A percentile compares a stretch with the other conserved stretches of the same genome.
Evolutionary conservation across 2,329 filamentous ascomycete genomes (phyloP).

Genomic region (Diaporthe sp.): DNA sequence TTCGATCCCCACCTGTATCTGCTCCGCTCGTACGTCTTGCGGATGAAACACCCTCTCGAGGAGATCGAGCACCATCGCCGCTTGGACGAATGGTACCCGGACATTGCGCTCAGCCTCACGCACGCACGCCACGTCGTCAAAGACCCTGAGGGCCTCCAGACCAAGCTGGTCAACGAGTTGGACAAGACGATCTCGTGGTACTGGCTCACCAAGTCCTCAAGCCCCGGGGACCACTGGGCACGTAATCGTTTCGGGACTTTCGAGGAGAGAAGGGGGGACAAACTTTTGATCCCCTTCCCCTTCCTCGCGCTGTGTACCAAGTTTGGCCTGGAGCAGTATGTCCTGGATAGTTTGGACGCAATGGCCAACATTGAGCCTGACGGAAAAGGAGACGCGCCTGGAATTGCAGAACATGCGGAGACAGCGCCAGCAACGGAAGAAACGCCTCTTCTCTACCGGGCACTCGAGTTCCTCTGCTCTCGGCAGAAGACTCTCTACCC

Average conservation of each 20-base stretch:
- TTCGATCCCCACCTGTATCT: constrained; percentile 52
- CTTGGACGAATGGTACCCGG: constrained; percentile 56
- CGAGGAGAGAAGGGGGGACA: constrained; percentile 26
- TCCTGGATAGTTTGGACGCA: constrained; percentile 44
- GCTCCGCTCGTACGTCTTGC: constrained; percentile 52
- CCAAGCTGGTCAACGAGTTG: constrained; percentile 48
- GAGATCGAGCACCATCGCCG: constrained; percentile 54
- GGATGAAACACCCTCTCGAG: constrained; percentile 52
- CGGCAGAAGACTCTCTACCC: constrained; percentile 53
- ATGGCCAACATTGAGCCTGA: not conserved
- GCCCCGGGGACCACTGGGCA: constrained; percentile 53
- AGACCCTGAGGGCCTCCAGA: constrained; percentile 43
- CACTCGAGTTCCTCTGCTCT: constrained; percentile 53
- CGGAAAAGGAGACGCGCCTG: not conserved
- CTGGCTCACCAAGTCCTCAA: constrained; percentile 47
- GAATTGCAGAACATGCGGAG: not conserved
- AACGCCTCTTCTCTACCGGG: constrained; percentile 51
- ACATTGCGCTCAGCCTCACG: constrained; percentile 54
- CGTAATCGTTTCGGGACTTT: constrained; percentile 47
- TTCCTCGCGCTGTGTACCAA: constrained; percentile 52
- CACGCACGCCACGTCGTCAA: constrained; percentile 50
- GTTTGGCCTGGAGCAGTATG: constrained; percentile 51
- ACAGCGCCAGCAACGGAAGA: not conserved
- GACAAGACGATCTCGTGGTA: constrained; percentile 50
- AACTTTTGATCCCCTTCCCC: constrained; percentile 41